Evolutionary conservation across 2,329 filamentous ascomycete species (phyloP), one percentile per base, ranked within the genome.

Genomic region (Nectriaceae sp.): DNA sequence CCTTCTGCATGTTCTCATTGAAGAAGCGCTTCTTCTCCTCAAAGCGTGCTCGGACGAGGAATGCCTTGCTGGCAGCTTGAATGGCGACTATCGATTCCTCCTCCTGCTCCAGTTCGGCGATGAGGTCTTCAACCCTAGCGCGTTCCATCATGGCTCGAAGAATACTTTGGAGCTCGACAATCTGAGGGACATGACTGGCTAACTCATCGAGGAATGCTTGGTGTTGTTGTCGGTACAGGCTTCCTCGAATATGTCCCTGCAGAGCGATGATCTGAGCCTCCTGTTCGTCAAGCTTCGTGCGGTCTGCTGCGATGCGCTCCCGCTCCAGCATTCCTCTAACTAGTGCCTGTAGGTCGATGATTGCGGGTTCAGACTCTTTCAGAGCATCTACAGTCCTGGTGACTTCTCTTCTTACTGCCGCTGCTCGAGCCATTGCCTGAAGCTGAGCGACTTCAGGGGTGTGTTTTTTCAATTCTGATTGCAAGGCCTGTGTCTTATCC

Each of bases 1-100:
- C 94, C 71, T 95, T 97, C 63, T 96, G 85, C 94, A 99, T 99
- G 65, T 99, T 99, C 71, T 96, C 87, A 59, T 88, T 87, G 76
- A 92, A 99, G 73, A 88, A 93, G 19, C 84, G 85, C 65, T 88
- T 85, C 78, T 96, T 96, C 68, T 95, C 90, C 44, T 82, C 83
- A 61, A 96, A 97, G 16, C 78, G 79, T 13, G 76, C 78, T 26
- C 93, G 83, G 24, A 97, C 82, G 3, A 95, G 69, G 60, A 83
- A 85, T 3, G 84, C 93, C 59, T 87, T 84, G 6, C 87, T 82
- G 5, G 83, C 78, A 4, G 91, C 79, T 68, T 97, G 92, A 20
- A 96, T 71, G 22, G 85, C 87, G 8, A 83, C 73, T 50, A 97
- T 79, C 0, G 77, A 75, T n/a, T 88, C 86, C 63, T 97, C 92